A percentile compares a stretch with the other conserved stretches of the same genome.
Evolutionary conservation across 495 filamentous ascomycete species (phyloP).

Genomic region (Trichocladium antarcticum): DNA sequence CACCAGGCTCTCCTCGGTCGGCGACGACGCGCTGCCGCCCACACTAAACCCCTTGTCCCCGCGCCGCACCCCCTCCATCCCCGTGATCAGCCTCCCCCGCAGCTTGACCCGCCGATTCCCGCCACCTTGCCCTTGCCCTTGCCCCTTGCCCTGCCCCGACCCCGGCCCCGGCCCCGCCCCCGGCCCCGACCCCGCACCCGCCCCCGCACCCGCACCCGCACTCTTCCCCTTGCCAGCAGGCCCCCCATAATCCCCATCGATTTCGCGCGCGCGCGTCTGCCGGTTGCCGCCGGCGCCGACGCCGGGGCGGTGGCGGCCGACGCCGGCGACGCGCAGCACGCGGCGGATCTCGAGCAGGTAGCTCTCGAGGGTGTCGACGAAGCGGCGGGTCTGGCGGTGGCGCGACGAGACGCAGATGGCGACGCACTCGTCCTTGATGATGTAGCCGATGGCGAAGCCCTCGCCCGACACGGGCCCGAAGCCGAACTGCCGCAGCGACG

Average conservation of each 20-base stretch:
- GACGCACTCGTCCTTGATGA: conserved; percentile 93
- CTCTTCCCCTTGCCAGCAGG: not conserved
- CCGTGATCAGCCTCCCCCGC: conserved; percentile 47
- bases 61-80: conserved; percentile 27
- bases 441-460: conserved; percentile 96
- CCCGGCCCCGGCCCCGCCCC: not conserved
- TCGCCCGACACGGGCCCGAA: conserved; percentile 92
- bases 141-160: too few relatives aligned
- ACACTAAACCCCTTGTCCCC: conserved; percentile 13
- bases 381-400: conserved; percentile 82
- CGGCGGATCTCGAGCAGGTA: conserved; percentile 87
- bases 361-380: conserved; percentile 76
- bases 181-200: not conserved
- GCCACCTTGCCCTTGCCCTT: too few relatives aligned
- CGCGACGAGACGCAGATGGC: conserved; percentile 87
- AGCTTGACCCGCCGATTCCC: conserved; percentile 42
- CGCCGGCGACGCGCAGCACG: conserved; percentile 56
- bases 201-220: not conserved
- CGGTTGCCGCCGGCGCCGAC: conserved; percentile 16
- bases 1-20: conserved; percentile 48
- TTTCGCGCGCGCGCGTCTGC: conserved; percentile 34
- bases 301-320: conserved; percentile 13
- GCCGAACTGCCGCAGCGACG: conserved; percentile 89
- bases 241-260: conserved; percentile 19
- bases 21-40: conserved; percentile 31